Conservation (phyloP, 2,329 filamentous ascomycete genomes). For the Golovinomyces cichoracearum region DNA sequence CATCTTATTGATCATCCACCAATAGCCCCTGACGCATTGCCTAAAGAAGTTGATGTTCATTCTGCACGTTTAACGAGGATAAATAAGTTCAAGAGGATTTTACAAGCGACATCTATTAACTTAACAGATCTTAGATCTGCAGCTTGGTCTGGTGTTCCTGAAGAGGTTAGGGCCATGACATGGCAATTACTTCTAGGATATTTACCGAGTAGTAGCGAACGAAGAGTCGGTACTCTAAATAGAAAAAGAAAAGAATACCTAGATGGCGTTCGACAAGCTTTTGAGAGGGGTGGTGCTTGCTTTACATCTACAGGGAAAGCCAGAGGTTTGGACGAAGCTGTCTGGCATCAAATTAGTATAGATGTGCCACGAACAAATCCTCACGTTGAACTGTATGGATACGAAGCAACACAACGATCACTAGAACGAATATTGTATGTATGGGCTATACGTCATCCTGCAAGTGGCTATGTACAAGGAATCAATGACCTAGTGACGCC, state of each 20-base stretch:
- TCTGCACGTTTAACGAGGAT: conserved; percentile 76
- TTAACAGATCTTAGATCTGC: conserved; percentile 57
- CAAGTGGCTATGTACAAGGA: conserved; percentile 91
- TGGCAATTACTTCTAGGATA: conserved; percentile 94
- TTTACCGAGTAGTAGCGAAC: conserved; percentile 84
- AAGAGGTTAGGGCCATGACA: conserved; percentile 94
- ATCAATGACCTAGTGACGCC: conserved; percentile 96
- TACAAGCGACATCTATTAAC: conserved; percentile 76
- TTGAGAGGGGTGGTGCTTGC: conserved; percentile 34
- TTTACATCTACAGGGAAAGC: conserved; percentile 21
- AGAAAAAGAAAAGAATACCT: conserved; percentile 90
- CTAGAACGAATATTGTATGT: conserved; percentile 87
- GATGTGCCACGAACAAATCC: conserved; percentile 91
- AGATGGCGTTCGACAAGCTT: conserved; percentile 57
- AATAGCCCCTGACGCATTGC: conserved; percentile 42
- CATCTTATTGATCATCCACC: conserved; percentile 79
- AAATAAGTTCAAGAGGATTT: conserved; percentile 92
- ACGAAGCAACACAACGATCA: conserved; percentile 84
- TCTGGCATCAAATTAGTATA: conserved; percentile 99
- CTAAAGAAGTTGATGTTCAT: conserved; percentile 66
- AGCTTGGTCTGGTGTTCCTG: conserved; percentile 83
- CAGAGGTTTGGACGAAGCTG: conserved; percentile 69
- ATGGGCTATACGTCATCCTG: conserved; percentile 92
- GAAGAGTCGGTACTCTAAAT: conserved; percentile 69
- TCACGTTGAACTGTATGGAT: conserved; percentile 80